phyloP scores from a whole-genome alignment of 2,329 filamentous ascomycete genomes.

The Cladorrhinum sp. region DNA sequence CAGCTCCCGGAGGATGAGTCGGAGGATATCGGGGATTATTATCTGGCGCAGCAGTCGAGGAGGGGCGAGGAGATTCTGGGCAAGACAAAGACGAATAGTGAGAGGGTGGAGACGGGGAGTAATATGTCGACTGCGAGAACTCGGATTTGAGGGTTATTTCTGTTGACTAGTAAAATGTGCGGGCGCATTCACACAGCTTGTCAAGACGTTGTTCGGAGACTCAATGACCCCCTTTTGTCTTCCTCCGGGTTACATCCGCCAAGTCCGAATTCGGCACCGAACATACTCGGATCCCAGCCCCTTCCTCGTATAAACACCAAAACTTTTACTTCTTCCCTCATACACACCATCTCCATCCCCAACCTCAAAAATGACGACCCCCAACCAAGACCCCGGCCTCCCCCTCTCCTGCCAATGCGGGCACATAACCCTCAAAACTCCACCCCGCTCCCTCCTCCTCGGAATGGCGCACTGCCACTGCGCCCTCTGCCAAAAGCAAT shows the following conservation, averaged over 20 bases:
- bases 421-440: conserved; percentile 7
- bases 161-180: not conserved
- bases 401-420: conserved; percentile 14
- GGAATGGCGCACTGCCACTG: conserved; percentile 46
- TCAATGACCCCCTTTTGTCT: too few relatives aligned
- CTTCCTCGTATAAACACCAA: too few relatives aligned
- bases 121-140: conserved; percentile 8
- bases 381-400: conserved; percentile 1
- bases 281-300: not conserved
- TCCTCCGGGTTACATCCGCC: not conserved
- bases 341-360: not conserved
- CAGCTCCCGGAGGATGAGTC: not conserved
- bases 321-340: not conserved
- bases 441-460: conserved; percentile 28
- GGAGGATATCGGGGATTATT: conserved; percentile 24
- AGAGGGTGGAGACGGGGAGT: not conserved
- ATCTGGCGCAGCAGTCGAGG: conserved; percentile 20
- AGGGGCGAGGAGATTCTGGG: conserved; percentile 11
- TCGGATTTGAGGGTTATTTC: not conserved
- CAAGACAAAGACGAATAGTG: not conserved
- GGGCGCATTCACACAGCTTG: too few relatives aligned
- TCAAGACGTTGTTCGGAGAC: too few relatives aligned
- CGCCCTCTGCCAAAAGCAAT: conserved; percentile 44
- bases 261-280: not conserved
- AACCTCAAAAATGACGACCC: not conserved